A percentile compares a stretch with the other conserved stretches of the same genome.
phyloP scores from a whole-genome alignment of 169 alveolate species.

The Babesia ovis region DNA sequence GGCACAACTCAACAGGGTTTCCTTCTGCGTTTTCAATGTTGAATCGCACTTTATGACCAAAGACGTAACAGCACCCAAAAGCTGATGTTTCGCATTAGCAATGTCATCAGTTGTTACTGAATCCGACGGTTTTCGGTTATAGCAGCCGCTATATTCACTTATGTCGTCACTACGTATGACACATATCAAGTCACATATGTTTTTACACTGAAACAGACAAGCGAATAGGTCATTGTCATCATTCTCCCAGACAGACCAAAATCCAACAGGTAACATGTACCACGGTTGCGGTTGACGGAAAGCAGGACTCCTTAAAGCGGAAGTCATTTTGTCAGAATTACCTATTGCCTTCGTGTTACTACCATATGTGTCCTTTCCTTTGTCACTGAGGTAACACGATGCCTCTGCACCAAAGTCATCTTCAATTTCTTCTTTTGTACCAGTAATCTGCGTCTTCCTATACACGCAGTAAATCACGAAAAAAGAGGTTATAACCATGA shows the following conservation, averaged over 20 bases:
- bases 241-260: slow-evolving; percentile 15
- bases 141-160: background rate
- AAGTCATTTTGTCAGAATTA: too few species aligned
- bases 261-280: slow-evolving; percentile 18
- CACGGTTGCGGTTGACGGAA: slow-evolving; percentile 23
- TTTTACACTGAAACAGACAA: background rate
- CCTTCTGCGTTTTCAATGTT: background rate
- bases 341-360: background rate
- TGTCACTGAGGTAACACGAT: too few species aligned
- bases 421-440: background rate
- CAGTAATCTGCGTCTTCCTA: background rate
- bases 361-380: too few species aligned
- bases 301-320: too few species aligned
- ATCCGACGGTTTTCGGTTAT: background rate
- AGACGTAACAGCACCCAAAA: background rate
- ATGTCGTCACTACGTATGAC: background rate
- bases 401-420: too few species aligned
- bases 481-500: background rate
- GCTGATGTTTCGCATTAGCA: slow-evolving; percentile 2
- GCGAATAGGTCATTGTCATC: slow-evolving; percentile 1
- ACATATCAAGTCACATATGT: background rate
- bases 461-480: background rate
- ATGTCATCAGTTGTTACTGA: background rate
- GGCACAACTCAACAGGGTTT: background rate
- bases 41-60: background rate